Percentiles rank a stretch among this genome's conserved stretches.
Conservation (phyloP, 805 yeast species). For the Nakazawaea molendinolei region DNA sequence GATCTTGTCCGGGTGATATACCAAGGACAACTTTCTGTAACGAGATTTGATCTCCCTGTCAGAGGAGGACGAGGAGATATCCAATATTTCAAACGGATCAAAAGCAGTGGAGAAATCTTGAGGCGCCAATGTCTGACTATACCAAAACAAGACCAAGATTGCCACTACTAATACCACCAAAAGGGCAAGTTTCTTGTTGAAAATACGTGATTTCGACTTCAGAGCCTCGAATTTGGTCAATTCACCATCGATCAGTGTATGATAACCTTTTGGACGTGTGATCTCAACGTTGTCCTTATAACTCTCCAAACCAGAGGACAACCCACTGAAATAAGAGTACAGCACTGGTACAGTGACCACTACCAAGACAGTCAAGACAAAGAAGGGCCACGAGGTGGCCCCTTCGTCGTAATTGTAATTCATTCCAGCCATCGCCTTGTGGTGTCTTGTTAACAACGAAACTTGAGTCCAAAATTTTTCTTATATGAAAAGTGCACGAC, state of each 20-base stretch:
- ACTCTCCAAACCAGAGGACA: slow-evolving; percentile 14
- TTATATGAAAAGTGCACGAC: no score
- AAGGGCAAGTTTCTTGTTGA: slow-evolving; percentile 24
- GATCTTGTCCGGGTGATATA: slow-evolving; percentile 91
- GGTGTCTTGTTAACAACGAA: no score
- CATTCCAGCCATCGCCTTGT: slow-evolving; percentile 36
- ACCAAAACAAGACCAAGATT: slow-evolving; percentile 34
- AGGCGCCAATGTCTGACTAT: slow-evolving; percentile 37
- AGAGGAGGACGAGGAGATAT: slow-evolving; percentile 53
- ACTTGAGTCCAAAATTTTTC: no score
- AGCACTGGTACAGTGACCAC: slow-evolving; percentile 55
- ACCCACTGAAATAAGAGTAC: slow-evolving; percentile 28
- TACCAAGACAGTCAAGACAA: slow-evolving; percentile 64
- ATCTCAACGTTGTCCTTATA: slow-evolving; percentile 13
- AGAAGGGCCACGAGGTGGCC: slow-evolving; percentile 91
- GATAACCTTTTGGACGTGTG: slow-evolving; percentile 23
- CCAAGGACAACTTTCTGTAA: slow-evolving; percentile 81
- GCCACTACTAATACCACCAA: slow-evolving; percentile 56
- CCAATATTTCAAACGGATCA: slow-evolving; percentile 89
- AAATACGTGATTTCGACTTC: slow-evolving; percentile 22
- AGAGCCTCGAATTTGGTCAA: slow-evolving; percentile 23
- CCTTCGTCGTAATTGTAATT: slow-evolving; percentile 80
- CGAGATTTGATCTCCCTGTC: slow-evolving; percentile 76
- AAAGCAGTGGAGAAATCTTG: slow-evolving; percentile 37
- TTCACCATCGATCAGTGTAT: slow-evolving; percentile 27